phyloP scores from a whole-genome alignment of 495 filamentous ascomycete species.

The Hypomontagnella submonticulosa region DNA sequence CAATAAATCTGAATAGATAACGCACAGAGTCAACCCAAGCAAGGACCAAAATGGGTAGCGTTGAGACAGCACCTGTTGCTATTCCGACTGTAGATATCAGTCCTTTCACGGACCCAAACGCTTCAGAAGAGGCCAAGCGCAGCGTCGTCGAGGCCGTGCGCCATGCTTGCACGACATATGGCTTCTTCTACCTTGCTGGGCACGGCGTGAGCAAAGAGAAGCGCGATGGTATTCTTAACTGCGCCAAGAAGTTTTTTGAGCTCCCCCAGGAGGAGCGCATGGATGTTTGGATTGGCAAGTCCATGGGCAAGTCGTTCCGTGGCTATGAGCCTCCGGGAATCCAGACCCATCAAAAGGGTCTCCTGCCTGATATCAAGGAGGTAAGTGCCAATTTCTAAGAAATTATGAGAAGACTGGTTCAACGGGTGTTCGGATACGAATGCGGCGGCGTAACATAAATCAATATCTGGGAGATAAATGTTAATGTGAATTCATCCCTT shows the following conservation, averaged over 20 bases:
- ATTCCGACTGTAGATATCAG: slow-evolving; percentile 51
- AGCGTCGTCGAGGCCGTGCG: slow-evolving; percentile 38
- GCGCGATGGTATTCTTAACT: slow-evolving; percentile 50
- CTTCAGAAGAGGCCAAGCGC: slow-evolving; percentile 26
- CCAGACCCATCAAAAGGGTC: slow-evolving; percentile 60
- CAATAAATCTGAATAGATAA: slow-evolving; percentile 5
- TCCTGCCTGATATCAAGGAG: slow-evolving; percentile 63
- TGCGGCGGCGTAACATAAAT: not conserved
- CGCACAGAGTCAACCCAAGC: not conserved
- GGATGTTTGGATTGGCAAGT: slow-evolving; percentile 45
- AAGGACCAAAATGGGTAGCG: slow-evolving; percentile 36
- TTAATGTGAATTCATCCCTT: slow-evolving; percentile 12
- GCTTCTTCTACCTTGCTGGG: slow-evolving; percentile 57
- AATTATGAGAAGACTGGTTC: no score
- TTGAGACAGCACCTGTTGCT: slow-evolving; percentile 30
- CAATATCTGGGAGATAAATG: not conserved
- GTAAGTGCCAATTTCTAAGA: slow-evolving; percentile 42
- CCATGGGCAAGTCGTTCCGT: slow-evolving; percentile 57
- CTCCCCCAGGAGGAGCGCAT: slow-evolving; percentile 60
- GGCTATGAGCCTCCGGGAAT: slow-evolving; percentile 64
- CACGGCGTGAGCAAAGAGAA: slow-evolving; percentile 42
- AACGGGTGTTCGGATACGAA: not conserved
- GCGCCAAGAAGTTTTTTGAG: slow-evolving; percentile 59
- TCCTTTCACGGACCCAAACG: slow-evolving; percentile 46
- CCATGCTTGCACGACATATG: slow-evolving; percentile 62